Percentiles rank a stretch among this genome's conserved stretches.
Evolutionary conservation across 129 eudicot species (phyloP).

Genomic region (Chrysanthemum lavandulifolium): DNA sequence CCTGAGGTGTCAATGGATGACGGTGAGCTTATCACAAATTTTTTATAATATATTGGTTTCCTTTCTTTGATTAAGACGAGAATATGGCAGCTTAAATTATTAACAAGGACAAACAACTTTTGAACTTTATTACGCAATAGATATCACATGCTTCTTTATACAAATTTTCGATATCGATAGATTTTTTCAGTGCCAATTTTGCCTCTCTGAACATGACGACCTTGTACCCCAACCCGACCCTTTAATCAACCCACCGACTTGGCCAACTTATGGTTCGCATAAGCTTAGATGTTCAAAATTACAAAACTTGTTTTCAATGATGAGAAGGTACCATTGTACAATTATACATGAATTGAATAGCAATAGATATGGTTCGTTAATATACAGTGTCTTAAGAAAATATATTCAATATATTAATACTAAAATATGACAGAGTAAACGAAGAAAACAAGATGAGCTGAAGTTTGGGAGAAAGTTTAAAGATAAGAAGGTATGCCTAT

Average conservation of each 20-base stretch:
- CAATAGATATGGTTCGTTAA: background rate
- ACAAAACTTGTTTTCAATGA: background rate
- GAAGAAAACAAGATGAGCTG: slow-evolving; percentile 72
- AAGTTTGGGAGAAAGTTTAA: slow-evolving; percentile 63
- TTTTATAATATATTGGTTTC: background rate
- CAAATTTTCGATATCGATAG: slow-evolving; percentile 6
- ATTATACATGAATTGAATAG: background rate
- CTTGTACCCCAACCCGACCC: background rate
- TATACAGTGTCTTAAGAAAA: background rate
- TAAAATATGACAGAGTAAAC: slow-evolving; percentile 68
- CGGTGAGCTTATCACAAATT: slow-evolving; percentile 54
- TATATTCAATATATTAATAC: slow-evolving; percentile 26
- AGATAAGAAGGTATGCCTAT: slow-evolving; percentile 66
- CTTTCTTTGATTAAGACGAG: background rate
- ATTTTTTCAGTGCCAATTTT: slow-evolving; percentile 6
- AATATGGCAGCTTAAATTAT: background rate
- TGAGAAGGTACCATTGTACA: background rate
- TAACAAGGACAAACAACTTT: background rate
- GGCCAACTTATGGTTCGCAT: background rate
- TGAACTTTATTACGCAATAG: background rate
- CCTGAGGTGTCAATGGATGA: slow-evolving; percentile 88
- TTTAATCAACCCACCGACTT: background rate
- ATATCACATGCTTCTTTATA: background rate
- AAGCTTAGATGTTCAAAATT: background rate
- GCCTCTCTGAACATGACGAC: background rate